These are phyloP conservation scores for Saccharomycopsis olivae DNA, from an alignment of 805 yeast species.

Conservation along the genomic window DNA sequence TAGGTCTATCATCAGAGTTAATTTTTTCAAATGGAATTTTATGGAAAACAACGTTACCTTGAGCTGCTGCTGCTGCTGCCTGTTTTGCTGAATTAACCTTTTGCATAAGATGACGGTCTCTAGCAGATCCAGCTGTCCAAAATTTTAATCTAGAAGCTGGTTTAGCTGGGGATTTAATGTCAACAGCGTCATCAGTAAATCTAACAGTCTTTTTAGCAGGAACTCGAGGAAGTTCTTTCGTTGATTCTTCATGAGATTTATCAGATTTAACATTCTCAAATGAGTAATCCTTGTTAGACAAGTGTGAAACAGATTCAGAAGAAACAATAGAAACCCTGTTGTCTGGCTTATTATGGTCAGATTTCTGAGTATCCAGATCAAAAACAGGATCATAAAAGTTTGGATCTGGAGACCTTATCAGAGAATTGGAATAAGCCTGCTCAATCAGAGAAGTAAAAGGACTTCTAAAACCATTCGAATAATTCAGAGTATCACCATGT, in stretches of 20 bases:
- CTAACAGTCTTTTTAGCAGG: conserved; percentile 14
- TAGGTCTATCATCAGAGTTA: conserved; percentile 12
- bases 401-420: no score
- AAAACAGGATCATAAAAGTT: no score
- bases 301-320: no score
- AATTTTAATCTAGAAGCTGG: conserved; percentile 4
- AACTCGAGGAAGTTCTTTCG: conserved; percentile 8
- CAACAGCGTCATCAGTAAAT: conserved; percentile 2
- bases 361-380: no score
- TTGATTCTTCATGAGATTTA: not conserved
- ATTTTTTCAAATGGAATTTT: conserved; percentile 3
- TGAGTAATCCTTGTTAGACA: no score
- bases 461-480: no score
- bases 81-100: not conserved
- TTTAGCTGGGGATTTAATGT: not conserved
- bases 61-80: not conserved
- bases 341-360: no score
- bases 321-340: no score
- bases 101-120: not conserved
- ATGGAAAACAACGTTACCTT: not conserved
- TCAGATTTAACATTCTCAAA: no score
- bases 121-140: conserved; percentile 1
- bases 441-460: no score
- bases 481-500: no score
- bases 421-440: no score